Conservation (phyloP, 176 grass and related monocot species). For the Juncus effusus region DNA sequence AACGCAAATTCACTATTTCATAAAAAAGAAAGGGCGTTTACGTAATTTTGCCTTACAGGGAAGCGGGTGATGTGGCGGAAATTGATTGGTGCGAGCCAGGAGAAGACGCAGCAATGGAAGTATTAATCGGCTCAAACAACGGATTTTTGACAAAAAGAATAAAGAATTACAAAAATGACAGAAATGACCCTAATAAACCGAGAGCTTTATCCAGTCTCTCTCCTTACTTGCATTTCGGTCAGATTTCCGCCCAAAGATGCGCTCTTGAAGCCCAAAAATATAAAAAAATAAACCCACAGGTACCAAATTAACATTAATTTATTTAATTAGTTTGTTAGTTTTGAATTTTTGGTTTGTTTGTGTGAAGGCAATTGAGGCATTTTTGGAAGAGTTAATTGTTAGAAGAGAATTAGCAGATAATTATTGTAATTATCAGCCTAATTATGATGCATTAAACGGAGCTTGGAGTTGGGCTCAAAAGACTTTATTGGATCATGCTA, state of each 20-base stretch:
- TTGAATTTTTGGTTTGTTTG: conserved; percentile 7
- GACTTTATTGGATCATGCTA: conserved; percentile 64
- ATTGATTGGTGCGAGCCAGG: conserved; percentile 78
- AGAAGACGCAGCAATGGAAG: conserved; percentile 58
- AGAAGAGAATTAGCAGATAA: conserved; percentile 95
- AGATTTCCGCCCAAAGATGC: conserved; percentile 87
- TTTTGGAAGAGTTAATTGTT: conserved; percentile 92
- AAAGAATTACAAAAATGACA: conserved; percentile 55
- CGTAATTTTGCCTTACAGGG: conserved; percentile 30
- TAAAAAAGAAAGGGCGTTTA: neutral
- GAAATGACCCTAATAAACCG: conserved; percentile 81
- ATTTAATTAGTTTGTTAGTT: conserved; percentile 12
- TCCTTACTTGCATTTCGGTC: conserved; percentile 91
- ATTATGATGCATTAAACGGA: conserved; percentile 75
- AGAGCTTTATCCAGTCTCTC: conserved; percentile 59
- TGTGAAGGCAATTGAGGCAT: conserved; percentile 68
- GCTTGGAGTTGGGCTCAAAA: conserved; percentile 92
- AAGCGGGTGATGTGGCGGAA: conserved; percentile 71
- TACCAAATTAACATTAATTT: conserved; percentile 31
- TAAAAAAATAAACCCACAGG: conserved; percentile 57
- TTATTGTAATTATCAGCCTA: conserved; percentile 88
- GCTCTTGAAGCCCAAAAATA: conserved; percentile 56
- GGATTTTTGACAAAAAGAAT: conserved; percentile 81
- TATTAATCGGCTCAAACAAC: conserved; percentile 52
- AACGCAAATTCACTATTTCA: neutral